phyloP scores from a whole-genome alignment of 805 yeast species.

The Wickerhamomyces mucosus region DNA sequence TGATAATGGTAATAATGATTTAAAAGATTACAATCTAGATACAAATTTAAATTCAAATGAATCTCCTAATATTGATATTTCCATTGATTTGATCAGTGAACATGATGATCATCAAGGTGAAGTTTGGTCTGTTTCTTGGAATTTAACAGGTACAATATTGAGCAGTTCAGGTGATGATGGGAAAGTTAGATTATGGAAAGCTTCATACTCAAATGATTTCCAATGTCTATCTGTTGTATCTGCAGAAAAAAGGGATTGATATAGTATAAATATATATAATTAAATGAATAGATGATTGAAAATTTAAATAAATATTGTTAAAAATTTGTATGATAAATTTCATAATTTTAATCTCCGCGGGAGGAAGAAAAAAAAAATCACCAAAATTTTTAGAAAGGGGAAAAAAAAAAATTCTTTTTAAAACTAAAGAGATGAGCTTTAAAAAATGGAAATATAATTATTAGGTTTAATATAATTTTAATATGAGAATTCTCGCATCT shows the following conservation, averaged over 20 bases:
- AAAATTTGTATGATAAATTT: too few species aligned
- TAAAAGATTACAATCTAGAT: not conserved
- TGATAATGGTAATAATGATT: too few species aligned
- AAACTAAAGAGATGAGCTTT: too few species aligned
- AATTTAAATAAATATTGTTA: too few species aligned
- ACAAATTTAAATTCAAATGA: not conserved
- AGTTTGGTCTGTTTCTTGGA: constrained; percentile 97
- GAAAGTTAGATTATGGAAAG: constrained; percentile 82
- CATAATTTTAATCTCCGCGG: too few species aligned
- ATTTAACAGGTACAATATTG: constrained; percentile 82
- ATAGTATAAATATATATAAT: constrained; percentile 1
- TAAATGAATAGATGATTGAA: not conserved
- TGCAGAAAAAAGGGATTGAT: constrained; percentile 32
- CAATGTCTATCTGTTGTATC: constrained; percentile 83
- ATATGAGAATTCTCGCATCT: constrained; percentile 54
- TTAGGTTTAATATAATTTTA: too few species aligned
- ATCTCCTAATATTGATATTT: constrained; percentile 20
- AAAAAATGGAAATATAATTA: too few species aligned
- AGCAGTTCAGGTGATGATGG: constrained; percentile 97
- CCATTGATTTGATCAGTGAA: constrained; percentile 54
- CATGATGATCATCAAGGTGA: constrained; percentile 76
- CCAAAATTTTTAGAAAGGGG: too few species aligned
- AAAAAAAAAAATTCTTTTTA: too few species aligned
- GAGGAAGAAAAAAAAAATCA: too few species aligned
- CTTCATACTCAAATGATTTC: constrained; percentile 76